Evolutionary conservation across 257 asterid species (phyloP), one percentile per base, ranked within the genome.

Genomic region (Solanum microdontum): DNA sequence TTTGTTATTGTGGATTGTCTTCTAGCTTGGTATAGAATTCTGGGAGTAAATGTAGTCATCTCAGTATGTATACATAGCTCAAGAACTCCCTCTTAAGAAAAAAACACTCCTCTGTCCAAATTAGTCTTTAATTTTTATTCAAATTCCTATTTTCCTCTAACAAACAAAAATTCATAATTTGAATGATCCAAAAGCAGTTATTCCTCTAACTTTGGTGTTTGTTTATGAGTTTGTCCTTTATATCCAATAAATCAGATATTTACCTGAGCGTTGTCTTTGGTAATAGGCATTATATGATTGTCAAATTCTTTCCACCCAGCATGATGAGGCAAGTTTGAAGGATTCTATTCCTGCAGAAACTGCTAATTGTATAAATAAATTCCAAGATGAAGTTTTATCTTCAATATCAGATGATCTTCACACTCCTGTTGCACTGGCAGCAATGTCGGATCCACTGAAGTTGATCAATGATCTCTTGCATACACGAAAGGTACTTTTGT

Each of bases 321-420:
- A 90, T 79, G 92, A 90, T 66, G 91, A 72, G 66, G 89, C 88
- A 84, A 89, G 84, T 87, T 58, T 84, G 92, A 93, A 91, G 91
- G 93, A 92, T 88, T 90, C 93, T 8, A 84, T 94, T 90, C 95
- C 98, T 89, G 86, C 94, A 84, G 95, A 76, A 90, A 91, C 91
- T 85, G 88, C 88, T 37, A 87, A 89, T 75, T 95, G 96, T 90
- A 91, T 97, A 88, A 90, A 88, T 79, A 93, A 93, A 83, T 95
- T 96, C 88, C 87, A 88, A 84, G 93, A 96, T 87, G 99, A 97
- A 84, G 93, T 92, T 90, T 83, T 91, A 87, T 87, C 90, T 36
- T 93, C 99, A 19, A 91, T 97, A 94, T 94, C 97, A 24, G 99
- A 96, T 92, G 99, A 97, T 91, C 95, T 97, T 87, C 99, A 97